Evolutionary conservation across 2,329 filamentous ascomycete species (phyloP), one percentile per base, ranked within the genome.

Genomic region (Fusarium sp.): DNA sequence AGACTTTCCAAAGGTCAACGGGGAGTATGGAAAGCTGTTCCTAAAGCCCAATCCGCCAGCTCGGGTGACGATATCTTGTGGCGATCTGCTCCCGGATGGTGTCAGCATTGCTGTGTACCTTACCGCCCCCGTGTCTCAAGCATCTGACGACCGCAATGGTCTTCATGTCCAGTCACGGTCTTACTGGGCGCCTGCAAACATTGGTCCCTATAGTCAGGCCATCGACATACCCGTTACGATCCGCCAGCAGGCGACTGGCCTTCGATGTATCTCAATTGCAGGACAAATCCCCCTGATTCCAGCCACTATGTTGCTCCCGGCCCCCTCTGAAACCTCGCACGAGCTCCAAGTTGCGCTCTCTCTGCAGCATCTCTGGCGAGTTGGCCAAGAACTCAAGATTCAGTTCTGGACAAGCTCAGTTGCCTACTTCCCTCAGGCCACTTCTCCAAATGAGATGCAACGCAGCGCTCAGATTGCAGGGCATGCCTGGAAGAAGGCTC

Each of bases 141-240:
- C 67, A 8, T 65, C 57, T 5, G 58, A 58, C n/a, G 73, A 77
- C 31, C 79, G 91, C 80, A 83, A 85, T 56, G 88, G 87, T 0
- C 85, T 98, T 1, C 96, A 99, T 78, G 94, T 99, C 6, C 96
- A 98, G 80, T 94, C 92, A 4, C 85, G 92, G 38, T 97, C 93
- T 10, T 98, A 98, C 83, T 99, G 96, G 96, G 96, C 96, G 0
- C 96, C 96, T 0, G 95, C 96, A 18, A 98, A 98, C 76, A 98
- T 99, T 58, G 96, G 96, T 0, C 96, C 96, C 0, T 98, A 98
- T 79, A 97, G 94, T 61, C 96, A 99, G 81, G 93, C 93, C 4
- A 89, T 96, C 54, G 84, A 86, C 2, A 80, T 88, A 10, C 80
- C 77, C 4, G 59, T 80, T 11, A 73, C 72, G 14, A 58, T 61